Evolutionary conservation across 1,139 yeast genomes (phyloP).

Genomic region (Trichomonascaceae sp.): DNA sequence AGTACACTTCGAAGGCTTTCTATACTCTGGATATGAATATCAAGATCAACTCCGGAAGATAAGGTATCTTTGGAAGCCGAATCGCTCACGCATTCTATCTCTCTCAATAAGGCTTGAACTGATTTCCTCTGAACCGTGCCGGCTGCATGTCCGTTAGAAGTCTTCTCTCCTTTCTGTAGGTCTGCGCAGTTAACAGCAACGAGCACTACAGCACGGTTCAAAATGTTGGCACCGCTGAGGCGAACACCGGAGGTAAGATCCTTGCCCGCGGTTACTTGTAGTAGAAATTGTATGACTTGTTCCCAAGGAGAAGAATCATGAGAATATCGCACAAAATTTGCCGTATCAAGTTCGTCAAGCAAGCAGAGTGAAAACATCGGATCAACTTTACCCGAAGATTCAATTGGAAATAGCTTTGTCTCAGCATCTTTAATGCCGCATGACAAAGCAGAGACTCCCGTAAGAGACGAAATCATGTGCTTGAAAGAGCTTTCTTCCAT

Average conservation of each 20-base stretch:
- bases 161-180: not conserved
- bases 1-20: slow-evolving; percentile 62
- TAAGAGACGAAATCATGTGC: slow-evolving; percentile 42
- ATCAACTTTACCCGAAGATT: slow-evolving; percentile 2
- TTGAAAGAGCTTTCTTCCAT: slow-evolving; percentile 48
- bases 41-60: slow-evolving; percentile 27
- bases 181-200: slow-evolving; percentile 1
- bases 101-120: not conserved
- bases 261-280: not conserved
- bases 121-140: not conserved
- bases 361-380: slow-evolving; percentile 23
- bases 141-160: not conserved
- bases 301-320: not conserved
- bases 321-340: slow-evolving; percentile 44
- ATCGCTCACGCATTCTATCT: slow-evolving; percentile 10
- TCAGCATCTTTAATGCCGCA: slow-evolving; percentile 12
- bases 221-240: not conserved
- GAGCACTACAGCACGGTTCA: slow-evolving; percentile 2
- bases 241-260: not conserved
- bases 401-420: slow-evolving; percentile 12
- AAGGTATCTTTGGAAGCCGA: slow-evolving; percentile 18
- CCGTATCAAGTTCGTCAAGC: slow-evolving; percentile 42
- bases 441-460: slow-evolving; percentile 19
- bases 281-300: not conserved
- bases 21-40: slow-evolving; percentile 56